Percentiles rank a stretch among this genome's conserved stretches.
Conservation (phyloP, 352 stramenopile genomes). For the Hyaloperonospora brassicae region DNA sequence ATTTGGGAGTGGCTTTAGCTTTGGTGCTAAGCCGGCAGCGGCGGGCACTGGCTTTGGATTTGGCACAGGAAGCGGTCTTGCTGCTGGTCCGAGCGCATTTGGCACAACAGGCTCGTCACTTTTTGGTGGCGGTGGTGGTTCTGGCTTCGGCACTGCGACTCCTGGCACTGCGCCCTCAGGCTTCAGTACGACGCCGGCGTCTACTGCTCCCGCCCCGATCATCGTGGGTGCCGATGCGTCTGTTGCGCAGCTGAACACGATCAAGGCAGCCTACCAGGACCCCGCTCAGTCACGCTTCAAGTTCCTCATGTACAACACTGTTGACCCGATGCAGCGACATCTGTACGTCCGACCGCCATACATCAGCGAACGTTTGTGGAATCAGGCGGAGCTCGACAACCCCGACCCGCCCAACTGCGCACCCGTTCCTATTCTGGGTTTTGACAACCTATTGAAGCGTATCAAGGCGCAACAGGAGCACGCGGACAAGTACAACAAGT, state of each 20-base stretch:
- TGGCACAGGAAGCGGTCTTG: slow-evolving; percentile 17
- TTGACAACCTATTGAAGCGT: slow-evolving; percentile 73
- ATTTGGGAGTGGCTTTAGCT: slow-evolving; percentile 31
- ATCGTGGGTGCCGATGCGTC: slow-evolving; percentile 67
- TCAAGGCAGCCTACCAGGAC: slow-evolving; percentile 82
- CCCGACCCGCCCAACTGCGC: slow-evolving; percentile 74
- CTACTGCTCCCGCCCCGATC: slow-evolving; percentile 56
- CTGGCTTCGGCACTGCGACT: slow-evolving; percentile 27
- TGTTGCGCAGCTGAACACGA: slow-evolving; percentile 67
- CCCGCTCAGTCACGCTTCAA: slow-evolving; percentile 83
- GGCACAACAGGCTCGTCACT: slow-evolving; percentile 22
- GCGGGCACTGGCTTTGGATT: slow-evolving; percentile 30
- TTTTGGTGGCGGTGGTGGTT: slow-evolving; percentile 19
- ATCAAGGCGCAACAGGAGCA: slow-evolving; percentile 77
- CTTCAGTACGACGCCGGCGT: slow-evolving; percentile 27
- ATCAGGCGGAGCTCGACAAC: slow-evolving; percentile 81
- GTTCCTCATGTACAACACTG: slow-evolving; percentile 85
- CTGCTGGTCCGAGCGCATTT: slow-evolving; percentile 11
- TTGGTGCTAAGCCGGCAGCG: slow-evolving; percentile 21
- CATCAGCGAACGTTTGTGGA: slow-evolving; percentile 82
- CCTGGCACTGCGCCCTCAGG: slow-evolving; percentile 12
- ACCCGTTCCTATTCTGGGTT: slow-evolving; percentile 67
- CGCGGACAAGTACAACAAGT: slow-evolving; percentile 74
- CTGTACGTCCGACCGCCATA: slow-evolving; percentile 70
- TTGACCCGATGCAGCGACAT: slow-evolving; percentile 74